Evolutionary conservation across 805 yeast species (phyloP), one percentile per base, ranked within the genome.

Genomic region (Pichia eremophila): DNA sequence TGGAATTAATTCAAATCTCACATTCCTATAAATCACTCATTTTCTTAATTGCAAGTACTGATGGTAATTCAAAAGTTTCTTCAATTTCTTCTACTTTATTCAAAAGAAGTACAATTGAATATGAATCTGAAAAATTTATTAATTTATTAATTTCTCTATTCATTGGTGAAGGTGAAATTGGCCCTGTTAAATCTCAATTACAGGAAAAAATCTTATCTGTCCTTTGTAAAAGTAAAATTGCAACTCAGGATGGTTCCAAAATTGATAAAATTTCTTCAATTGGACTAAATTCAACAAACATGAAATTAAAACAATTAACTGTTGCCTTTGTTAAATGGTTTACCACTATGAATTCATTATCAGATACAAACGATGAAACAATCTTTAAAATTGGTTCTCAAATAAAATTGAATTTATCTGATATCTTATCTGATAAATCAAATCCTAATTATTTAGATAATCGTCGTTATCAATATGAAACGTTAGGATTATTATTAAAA

Each of bases 401-500:
- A 51, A 65, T 84, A 50, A 75, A 75, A 57, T 71, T 74, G 29
- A 75, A 70, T 49, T 60, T 85, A 3, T 52, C 54, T 8, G 40
- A 43, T 12, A 54, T 52, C 3, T 44, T 42, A 3, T 63, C 72
- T 46, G 62, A 71, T 19, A 81, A 77, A 47, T 36, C 48, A 9
- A 45, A 42, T 27, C 12, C 53, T 4, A 51, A 54, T 40, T 56
- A 62, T 14, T 40, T 76, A 3, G 54, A 64, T 6, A 81, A 77
- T 54, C 72, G 93, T 54, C 73, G 75, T 56, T 64, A 72, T 37
- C 87, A 85, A 54, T 90, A 87, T 58, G 95, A 86, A 60, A 81
- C 95, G 0, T 62, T 90, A 25, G 93, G 95, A 2, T 73, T 78
- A 19, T 69, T 90, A 8, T 59, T 84, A 44, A 54, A 73, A 47